Evolutionary conservation across 2,329 filamentous ascomycete species (phyloP).

Genomic region (Pseudodiploospora longispora): DNA sequence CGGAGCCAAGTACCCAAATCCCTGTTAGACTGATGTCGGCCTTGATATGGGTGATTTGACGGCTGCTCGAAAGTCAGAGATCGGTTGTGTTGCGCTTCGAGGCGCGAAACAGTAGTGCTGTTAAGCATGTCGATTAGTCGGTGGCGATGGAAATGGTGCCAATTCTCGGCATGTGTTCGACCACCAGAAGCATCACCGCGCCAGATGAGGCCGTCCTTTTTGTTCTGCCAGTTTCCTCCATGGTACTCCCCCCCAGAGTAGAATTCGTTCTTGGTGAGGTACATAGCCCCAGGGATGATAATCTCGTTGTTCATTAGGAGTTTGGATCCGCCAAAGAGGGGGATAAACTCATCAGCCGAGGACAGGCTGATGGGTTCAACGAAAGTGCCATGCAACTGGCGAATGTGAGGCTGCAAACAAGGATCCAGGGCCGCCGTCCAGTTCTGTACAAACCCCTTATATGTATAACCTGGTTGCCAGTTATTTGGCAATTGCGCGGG

Average conservation of each 20-base stretch:
- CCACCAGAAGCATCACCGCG: constrained; percentile 59
- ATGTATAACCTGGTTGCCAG: constrained; percentile 28
- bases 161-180: constrained; percentile 43
- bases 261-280: constrained; percentile 48
- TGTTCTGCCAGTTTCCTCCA: constrained; percentile 50
- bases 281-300: constrained; percentile 57
- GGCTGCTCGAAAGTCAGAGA: constrained; percentile 44
- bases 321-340: constrained; percentile 56
- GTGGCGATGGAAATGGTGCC: constrained; percentile 64
- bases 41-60: constrained; percentile 32
- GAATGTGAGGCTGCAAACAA: constrained; percentile 48
- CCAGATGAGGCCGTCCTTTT: constrained; percentile 51
- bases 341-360: constrained; percentile 46
- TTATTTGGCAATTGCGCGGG: constrained; percentile 26
- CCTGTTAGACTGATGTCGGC: constrained; percentile 24
- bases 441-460: constrained; percentile 46
- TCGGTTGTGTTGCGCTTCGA: constrained; percentile 33
- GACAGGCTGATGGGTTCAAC: constrained; percentile 44
- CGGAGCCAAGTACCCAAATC: constrained; percentile 34
- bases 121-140: constrained; percentile 64
- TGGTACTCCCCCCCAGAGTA: constrained; percentile 49
- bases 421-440: constrained; percentile 51
- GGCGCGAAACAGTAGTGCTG: constrained; percentile 43
- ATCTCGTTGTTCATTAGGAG: constrained; percentile 57
- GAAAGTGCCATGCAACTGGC: constrained; percentile 47